Conservation (phyloP, 495 filamentous ascomycete species). For the Hyphodiscus hymeniophilus region DNA sequence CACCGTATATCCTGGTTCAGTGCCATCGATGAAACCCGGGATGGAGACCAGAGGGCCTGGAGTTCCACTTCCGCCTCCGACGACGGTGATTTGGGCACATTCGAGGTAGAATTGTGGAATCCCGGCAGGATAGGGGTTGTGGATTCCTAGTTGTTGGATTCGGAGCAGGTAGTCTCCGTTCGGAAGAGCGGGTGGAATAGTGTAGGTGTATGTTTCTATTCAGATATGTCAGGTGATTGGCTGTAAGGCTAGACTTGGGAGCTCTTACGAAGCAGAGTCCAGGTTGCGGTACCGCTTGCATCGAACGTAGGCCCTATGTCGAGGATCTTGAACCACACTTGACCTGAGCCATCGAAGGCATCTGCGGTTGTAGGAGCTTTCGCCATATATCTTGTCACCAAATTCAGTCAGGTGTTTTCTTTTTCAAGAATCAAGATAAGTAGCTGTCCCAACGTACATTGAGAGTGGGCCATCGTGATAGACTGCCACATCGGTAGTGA, state of each 20-base stretch:
- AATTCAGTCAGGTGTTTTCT: too few relatives aligned
- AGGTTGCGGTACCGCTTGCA: slow-evolving; percentile 18
- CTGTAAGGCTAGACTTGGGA: background rate
- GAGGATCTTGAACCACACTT: slow-evolving; percentile 34
- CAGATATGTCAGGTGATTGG: background rate
- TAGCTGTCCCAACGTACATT: slow-evolving; percentile 23
- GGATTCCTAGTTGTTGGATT: slow-evolving; percentile 52
- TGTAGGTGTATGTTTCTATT: slow-evolving; percentile 39
- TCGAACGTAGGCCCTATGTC: slow-evolving; percentile 16
- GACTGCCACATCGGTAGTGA: slow-evolving; percentile 41
- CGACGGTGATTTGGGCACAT: slow-evolving; percentile 53
- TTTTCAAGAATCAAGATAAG: too few relatives aligned
- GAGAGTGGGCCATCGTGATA: slow-evolving; percentile 54
- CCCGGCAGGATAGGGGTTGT: slow-evolving; percentile 42
- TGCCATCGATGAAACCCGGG: slow-evolving; percentile 45
- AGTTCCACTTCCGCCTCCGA: slow-evolving; percentile 39
- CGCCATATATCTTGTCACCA: slow-evolving; percentile 35
- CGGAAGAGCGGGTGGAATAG: slow-evolving; percentile 44
- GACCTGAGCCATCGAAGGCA: slow-evolving; percentile 41
- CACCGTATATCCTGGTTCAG: slow-evolving; percentile 45
- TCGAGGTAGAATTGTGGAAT: slow-evolving; percentile 45
- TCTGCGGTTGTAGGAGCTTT: slow-evolving; percentile 34
- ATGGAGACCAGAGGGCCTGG: slow-evolving; percentile 41
- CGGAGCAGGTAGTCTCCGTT: slow-evolving; percentile 55
- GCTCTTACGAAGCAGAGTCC: slow-evolving; percentile 32